Evolutionary conservation across 441 rosid species (phyloP).

Genomic region (Macaranga tanarius): DNA sequence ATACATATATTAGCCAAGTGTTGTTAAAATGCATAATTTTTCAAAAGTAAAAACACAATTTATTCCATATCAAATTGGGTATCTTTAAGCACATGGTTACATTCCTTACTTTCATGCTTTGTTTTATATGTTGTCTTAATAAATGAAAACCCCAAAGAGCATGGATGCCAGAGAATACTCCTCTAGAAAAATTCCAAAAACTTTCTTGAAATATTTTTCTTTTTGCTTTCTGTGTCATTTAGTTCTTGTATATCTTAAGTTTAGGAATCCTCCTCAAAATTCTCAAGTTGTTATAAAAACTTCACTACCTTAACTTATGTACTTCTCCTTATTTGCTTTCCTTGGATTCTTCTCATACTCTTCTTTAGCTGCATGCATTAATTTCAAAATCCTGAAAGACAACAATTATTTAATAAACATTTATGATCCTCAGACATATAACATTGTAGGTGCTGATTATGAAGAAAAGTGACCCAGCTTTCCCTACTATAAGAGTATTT

Average conservation of each 20-base stretch:
- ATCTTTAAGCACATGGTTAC: constrained; percentile 53
- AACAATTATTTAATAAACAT: not conserved
- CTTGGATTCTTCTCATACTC: constrained; percentile 48
- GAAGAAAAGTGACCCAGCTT: constrained; percentile 33
- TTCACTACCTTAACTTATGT: constrained; percentile 43
- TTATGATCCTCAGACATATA: not conserved
- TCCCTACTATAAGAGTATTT: not conserved
- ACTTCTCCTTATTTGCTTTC: constrained; percentile 44
- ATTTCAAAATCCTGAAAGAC: constrained; percentile 21
- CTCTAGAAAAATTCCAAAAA: constrained; percentile 34
- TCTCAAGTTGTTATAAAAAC: constrained; percentile 25
- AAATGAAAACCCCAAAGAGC: constrained; percentile 26
- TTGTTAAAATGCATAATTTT: constrained; percentile 17
- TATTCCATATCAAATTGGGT: constrained; percentile 17
- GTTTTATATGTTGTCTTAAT: constrained; percentile 44
- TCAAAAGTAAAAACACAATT: not conserved
- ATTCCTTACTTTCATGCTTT: constrained; percentile 48
- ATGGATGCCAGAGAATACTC: constrained; percentile 47
- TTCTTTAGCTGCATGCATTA: constrained; percentile 32
- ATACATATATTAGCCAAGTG: not conserved
- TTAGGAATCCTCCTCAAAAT: constrained; percentile 55
- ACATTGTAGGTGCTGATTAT: not conserved
- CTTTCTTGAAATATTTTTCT: constrained; percentile 18
- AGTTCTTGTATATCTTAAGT: constrained; percentile 48
- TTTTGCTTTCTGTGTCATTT: constrained; percentile 38